These are phyloP conservation scores for Cyberlindnera nakhonratchasimensis DNA, from an alignment of 805 yeast species.

Conservation along the genomic window DNA sequence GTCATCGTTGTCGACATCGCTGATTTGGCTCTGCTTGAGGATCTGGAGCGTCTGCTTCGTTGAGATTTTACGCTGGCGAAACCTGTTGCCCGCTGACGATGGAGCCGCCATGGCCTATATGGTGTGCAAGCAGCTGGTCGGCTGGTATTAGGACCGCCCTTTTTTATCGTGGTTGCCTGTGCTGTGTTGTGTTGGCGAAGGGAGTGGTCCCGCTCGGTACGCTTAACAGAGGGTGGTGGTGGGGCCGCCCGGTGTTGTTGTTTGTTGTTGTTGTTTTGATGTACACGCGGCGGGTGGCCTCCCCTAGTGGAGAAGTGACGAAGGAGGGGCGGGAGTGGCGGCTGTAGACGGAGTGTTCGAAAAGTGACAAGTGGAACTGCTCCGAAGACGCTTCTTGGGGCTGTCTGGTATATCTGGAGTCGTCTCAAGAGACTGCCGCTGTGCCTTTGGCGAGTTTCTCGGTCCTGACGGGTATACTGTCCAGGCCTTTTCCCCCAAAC, in stretches of 20 bases:
- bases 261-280: background rate
- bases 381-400: background rate
- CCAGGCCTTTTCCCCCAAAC: background rate
- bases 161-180: background rate
- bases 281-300: background rate
- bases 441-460: background rate
- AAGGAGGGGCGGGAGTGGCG: no score
- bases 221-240: no score
- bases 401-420: background rate
- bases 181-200: no score
- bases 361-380: background rate
- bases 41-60: conserved; percentile 84
- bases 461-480: background rate
- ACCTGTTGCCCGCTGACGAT: conserved; percentile 40
- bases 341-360: no score
- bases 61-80: conserved; percentile 91
- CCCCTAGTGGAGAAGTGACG: no score
- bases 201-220: no score
- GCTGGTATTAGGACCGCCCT: background rate
- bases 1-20: conserved; percentile 72
- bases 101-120: conserved; percentile 17
- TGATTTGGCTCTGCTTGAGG: conserved; percentile 72
- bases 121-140: background rate
- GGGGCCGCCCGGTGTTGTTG: no score
- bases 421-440: background rate